Percentiles rank a stretch among this genome's conserved stretches.
Conservation (phyloP, 2,329 filamentous ascomycete species). For the Magnaporthiopsis rhizophila region DNA sequence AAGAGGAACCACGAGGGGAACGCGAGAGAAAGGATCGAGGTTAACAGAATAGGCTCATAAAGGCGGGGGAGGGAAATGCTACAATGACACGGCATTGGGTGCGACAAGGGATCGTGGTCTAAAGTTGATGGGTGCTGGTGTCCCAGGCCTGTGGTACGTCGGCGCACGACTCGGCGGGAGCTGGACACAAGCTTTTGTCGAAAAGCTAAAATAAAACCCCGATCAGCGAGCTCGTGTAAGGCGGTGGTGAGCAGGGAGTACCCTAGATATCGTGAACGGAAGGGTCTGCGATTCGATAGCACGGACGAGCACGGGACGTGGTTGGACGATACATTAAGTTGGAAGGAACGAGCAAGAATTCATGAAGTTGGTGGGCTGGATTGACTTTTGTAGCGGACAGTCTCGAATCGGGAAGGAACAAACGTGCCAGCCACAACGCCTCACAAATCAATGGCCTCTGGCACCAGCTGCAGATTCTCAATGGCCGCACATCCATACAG, state of each 20-base stretch:
- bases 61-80: not conserved
- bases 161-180: not conserved
- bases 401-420: too few relatives aligned
- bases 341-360: too few relatives aligned
- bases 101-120: not conserved
- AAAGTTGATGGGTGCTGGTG: not conserved
- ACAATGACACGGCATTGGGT: not conserved
- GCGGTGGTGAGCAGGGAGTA: not conserved
- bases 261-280: too few relatives aligned
- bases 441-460: not conserved
- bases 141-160: too few relatives aligned
- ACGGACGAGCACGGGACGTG: too few relatives aligned
- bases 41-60: too few relatives aligned
- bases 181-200: not conserved
- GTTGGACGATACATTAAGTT: too few relatives aligned
- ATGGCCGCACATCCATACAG: constrained; percentile 51
- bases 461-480: constrained; percentile 38
- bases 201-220: not conserved
- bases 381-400: too few relatives aligned
- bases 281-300: too few relatives aligned
- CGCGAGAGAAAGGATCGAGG: not conserved
- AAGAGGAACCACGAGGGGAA: not conserved
- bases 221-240: not conserved
- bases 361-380: too few relatives aligned
- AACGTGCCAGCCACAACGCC: too few relatives aligned